These are phyloP conservation scores for Ziziphus jujuba DNA, from an alignment of 306 rosid species.

Conservation along the genomic window DNA sequence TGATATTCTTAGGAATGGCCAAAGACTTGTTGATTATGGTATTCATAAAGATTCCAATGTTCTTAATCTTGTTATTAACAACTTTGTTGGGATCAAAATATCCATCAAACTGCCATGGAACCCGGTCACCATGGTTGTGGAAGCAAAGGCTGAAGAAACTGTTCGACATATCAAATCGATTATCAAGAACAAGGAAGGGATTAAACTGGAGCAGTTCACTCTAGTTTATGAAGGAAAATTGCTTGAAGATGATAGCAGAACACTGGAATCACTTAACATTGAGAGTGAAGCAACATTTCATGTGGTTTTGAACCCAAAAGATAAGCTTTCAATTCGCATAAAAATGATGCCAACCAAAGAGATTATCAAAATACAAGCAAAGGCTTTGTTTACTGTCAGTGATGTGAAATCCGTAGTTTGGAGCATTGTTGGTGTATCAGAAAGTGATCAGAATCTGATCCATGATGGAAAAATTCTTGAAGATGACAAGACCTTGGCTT, in stretches of 20 bases:
- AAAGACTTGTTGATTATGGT: conserved; percentile 16
- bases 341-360: conserved; percentile 3
- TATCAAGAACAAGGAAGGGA: conserved; percentile 9
- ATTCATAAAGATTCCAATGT: conserved; percentile 1
- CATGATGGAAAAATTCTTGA: conserved; percentile 21
- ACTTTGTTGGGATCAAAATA: background rate
- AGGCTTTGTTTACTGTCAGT: conserved; percentile 11
- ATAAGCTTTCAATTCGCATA: conserved; percentile 4
- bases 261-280: conserved; percentile 10
- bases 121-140: conserved; percentile 13
- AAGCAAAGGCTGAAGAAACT: conserved; percentile 20
- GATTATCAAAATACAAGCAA: background rate
- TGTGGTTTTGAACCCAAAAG: conserved; percentile 19
- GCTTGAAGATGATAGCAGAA: conserved; percentile 26
- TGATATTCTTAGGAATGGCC: conserved; percentile 3
- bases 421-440: conserved; percentile 14
- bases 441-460: conserved; percentile 3
- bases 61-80: conserved; percentile 13
- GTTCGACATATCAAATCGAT: conserved; percentile 16
- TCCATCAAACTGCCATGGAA: conserved; percentile 20
- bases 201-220: conserved; percentile 5
- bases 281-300: conserved; percentile 16
- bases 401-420: conserved; percentile 24
- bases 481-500: conserved; percentile 31
- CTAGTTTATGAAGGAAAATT: conserved; percentile 21